Conservation (phyloP, 140 eudicot genomes). For the Stevia rebaudiana region DNA sequence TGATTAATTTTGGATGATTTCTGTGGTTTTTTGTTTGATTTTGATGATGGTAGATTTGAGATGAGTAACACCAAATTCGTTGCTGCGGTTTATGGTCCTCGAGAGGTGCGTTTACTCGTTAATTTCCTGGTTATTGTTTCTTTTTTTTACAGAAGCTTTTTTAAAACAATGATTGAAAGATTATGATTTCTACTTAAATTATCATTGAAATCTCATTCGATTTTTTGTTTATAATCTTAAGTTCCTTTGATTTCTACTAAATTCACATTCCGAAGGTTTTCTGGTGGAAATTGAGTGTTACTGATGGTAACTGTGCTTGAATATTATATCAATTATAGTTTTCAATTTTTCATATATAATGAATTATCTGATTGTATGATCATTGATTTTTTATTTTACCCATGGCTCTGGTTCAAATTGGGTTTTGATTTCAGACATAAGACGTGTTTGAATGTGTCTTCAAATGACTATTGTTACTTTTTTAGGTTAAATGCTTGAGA, state of each 20-base stretch:
- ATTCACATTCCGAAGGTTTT: slow-evolving; percentile 1
- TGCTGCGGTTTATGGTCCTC: too few species aligned
- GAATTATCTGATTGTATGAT: not conserved
- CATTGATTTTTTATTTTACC: not conserved
- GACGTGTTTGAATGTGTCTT: slow-evolving; percentile 7
- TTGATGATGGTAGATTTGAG: too few species aligned
- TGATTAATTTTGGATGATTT: too few species aligned
- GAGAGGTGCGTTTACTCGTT: too few species aligned
- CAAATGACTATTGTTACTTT: not conserved
- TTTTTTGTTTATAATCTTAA: not conserved
- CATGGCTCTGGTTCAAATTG: not conserved
- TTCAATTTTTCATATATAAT: not conserved
- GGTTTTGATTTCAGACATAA: slow-evolving; percentile 9
- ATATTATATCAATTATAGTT: not conserved
- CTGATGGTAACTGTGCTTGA: not conserved
- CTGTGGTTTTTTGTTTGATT: too few species aligned
- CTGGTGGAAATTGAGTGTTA: not conserved
- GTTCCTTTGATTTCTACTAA: not conserved
- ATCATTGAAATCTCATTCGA: not conserved
- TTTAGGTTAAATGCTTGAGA: not conserved
- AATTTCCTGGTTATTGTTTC: too few species aligned
- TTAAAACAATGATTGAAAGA: too few species aligned
- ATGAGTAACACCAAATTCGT: too few species aligned
- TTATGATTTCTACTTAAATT: not conserved
- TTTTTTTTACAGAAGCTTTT: too few species aligned